A percentile compares a stretch with the other conserved stretches of the same genome.
Evolutionary conservation across 306 rosid genomes (phyloP).

Genomic region (Datisca glomerata): DNA sequence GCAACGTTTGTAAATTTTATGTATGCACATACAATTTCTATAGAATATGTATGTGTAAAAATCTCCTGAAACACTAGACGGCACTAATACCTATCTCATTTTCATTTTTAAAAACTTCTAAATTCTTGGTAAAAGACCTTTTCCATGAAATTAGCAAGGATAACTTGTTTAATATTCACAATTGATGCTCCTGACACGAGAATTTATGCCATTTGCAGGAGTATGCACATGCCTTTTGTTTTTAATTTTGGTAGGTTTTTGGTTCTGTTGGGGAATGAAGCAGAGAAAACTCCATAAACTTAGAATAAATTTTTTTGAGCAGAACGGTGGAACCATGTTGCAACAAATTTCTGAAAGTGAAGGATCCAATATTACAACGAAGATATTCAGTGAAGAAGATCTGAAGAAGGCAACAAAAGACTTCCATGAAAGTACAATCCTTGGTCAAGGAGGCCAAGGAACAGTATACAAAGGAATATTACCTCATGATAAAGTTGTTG

Average conservation of each 20-base stretch:
- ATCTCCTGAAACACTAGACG: too few species aligned
- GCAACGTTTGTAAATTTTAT: too few species aligned
- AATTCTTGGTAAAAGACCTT: too few species aligned
- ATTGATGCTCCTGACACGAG: too few species aligned
- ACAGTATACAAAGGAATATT: background rate
- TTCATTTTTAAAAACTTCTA: too few species aligned
- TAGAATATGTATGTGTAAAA: too few species aligned
- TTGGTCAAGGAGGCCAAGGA: background rate
- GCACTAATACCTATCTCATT: too few species aligned
- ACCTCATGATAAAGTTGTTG: background rate
- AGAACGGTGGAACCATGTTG: background rate
- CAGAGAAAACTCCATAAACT: background rate
- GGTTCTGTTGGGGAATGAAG: background rate
- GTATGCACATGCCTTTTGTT: background rate
- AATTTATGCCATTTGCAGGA: background rate
- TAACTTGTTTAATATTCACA: too few species aligned
- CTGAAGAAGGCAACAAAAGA: background rate
- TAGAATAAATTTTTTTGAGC: background rate
- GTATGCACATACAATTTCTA: too few species aligned
- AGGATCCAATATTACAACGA: background rate
- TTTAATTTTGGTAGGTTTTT: background rate
- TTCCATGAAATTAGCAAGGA: too few species aligned
- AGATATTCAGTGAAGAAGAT: too few species aligned
- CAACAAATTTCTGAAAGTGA: background rate
- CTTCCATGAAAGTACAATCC: background rate